Base-by-base conservation (phyloP, 768 basidiomycete species). In the Boletus rubescentipes region DNA sequence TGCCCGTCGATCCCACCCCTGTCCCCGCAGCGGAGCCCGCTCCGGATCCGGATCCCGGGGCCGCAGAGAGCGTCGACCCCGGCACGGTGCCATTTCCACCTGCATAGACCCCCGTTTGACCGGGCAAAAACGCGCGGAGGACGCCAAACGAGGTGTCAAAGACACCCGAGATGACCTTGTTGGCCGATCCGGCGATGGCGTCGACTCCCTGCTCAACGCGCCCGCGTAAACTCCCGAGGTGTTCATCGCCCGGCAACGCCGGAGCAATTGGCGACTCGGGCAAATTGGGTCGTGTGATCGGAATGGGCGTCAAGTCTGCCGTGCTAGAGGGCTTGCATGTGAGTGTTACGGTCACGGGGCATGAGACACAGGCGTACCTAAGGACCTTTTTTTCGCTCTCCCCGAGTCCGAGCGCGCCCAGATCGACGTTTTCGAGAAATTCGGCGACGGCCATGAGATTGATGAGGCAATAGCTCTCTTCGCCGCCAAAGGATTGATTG, bases 391-490 rank as follows among this genome's bases (percentile, higher is more conserved):
- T 76, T 50, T 83, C 82, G 32, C 79, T 79, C 47, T 86, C 84
- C 7, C 79, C 82, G 7, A 92, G 71, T 0, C 81, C 86, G 18
- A 90, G 73, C 1, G 79, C 82, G 9, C 80, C 86, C 51, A 97
- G 76, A 72, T 98, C 93, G 34, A 98, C 93, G 66, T 94, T 91
- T 73, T 96, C 93, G 47, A 98, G 76, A 68, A 98, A 99, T 67
- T 98, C 95, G 1, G 91, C 91, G 6, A 96, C 94, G 11, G 96
- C 96, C 78, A 95, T 85, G 36, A 97, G 76, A 70, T 97, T 98
- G 68, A 98, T 90, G 37, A 96, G 79, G 54, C 94, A 98, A 63
- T 94, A 99, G 44, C 85, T 86, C 63, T 92, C 91, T 65, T 98
- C 93, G 1, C 85, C 83, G 1, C 65, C 67, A 47, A 66, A 61